Evolutionary conservation across 306 rosid genomes (phyloP), one percentile per base, ranked within the genome.

Genomic region (Corylus avellana): DNA sequence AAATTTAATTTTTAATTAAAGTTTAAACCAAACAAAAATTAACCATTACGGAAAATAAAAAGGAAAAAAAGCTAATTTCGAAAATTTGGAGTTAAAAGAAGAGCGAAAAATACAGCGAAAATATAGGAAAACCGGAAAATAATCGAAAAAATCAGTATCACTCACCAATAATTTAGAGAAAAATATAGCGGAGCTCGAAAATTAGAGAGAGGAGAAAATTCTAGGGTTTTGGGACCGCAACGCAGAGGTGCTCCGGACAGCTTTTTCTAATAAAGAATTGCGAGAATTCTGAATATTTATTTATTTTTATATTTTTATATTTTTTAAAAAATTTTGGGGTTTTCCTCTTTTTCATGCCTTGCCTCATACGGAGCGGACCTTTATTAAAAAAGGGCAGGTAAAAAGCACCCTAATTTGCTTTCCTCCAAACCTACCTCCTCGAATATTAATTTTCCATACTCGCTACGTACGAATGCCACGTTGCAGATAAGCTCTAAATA

Each of bases 131-230:
- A 59, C 9, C 37, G 14, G 47, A 55, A 86, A 82, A 78, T 58
- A 46, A 32, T 42, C 53, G 42, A 47, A 71, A 64, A 81, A 78
- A 78, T 76, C 50, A 54, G 75, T 14, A 27, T 22, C 54, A 77
- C 90, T 84, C 82, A 90, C 91, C 90, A 79, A 79, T 79, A 81
- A 81, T 77, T 78, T 27, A 39, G 56, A 13, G 49, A 75, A 59
- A 25, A 86, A 87, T 82, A 77, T 70, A 75, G 87, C 70, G 50
- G 79, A 37, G 81, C 66, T 57, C 63, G 56, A 82, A 53, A 79
- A 75, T 68, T 39, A 78, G 79, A 59, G 17, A 58, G 85, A 77
- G 82, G 39, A 69, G 27, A 68, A 73, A 77, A 83, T 82, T 78
- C 84, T 72, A 76, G 85, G 90, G 85, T 76, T 87, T 78, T 53